These are phyloP conservation scores for Fomitopsis pinicola DNA, from an alignment of 1,284 basidiomycete genomes.

Conservation along the genomic window DNA sequence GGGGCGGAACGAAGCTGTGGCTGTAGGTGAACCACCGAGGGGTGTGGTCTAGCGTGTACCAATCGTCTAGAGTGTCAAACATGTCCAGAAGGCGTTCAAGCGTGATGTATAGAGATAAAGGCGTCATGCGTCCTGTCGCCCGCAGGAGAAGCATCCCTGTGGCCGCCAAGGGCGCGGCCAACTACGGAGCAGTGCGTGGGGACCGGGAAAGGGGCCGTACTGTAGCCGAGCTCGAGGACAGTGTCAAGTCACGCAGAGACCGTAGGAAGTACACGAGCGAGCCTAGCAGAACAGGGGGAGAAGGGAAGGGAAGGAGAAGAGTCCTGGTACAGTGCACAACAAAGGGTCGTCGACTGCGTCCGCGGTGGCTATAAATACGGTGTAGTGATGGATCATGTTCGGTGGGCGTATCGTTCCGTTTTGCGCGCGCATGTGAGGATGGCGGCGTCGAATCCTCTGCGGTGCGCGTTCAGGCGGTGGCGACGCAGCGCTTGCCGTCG, in stretches of 20 bases:
- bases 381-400: not conserved
- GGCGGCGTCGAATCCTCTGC: not conserved
- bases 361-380: not conserved
- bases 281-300: not conserved
- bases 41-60: not conserved
- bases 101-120: not conserved
- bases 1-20: not conserved
- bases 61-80: not conserved
- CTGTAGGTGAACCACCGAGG: not conserved
- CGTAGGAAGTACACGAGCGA: not conserved
- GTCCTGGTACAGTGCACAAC: not conserved
- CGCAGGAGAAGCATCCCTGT: not conserved
- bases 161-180: not conserved
- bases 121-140: not conserved
- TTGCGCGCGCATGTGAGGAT: not conserved
- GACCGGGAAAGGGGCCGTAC: not conserved
- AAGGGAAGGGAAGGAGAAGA: not conserved
- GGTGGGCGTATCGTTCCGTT: not conserved
- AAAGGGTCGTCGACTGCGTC: not conserved
- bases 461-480: not conserved
- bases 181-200: not conserved
- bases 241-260: not conserved
- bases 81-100: not conserved
- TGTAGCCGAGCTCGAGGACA: too few relatives aligned
- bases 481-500: conserved; percentile 19